phyloP scores from a whole-genome alignment of 1,284 basidiomycete species.

The Ganoderma resinaceum region DNA sequence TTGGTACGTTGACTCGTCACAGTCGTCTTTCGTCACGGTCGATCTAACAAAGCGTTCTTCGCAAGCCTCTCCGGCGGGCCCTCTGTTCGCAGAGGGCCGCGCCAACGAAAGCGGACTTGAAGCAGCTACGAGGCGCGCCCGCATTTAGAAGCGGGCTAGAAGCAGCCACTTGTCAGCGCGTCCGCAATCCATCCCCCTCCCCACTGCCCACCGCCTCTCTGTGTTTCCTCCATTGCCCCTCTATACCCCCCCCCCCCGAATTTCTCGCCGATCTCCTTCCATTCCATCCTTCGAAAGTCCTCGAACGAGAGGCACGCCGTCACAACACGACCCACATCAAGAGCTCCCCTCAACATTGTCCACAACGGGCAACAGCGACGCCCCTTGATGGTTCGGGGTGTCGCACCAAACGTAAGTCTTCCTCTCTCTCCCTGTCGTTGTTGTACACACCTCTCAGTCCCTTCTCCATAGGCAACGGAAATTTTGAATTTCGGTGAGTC shows the following conservation, averaged over 20 bases:
- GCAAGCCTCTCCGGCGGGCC: not conserved
- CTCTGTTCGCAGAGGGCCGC: too few species aligned
- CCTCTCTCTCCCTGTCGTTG: not conserved
- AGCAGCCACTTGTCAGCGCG: not conserved
- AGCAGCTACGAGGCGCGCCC: not conserved
- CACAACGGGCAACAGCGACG: slow-evolving; percentile 9
- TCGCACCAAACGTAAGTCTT: not conserved
- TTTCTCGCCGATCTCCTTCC: not conserved
- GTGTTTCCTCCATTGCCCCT: not conserved
- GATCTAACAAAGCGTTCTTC: not conserved
- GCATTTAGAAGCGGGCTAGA: not conserved
- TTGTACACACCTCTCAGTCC: not conserved
- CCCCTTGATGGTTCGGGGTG: not conserved
- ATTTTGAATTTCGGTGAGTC: not conserved
- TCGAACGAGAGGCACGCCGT: not conserved
- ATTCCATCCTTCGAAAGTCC: too few species aligned
- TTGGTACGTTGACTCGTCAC: not conserved
- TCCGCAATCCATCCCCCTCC: not conserved
- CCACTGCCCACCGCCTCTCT: not conserved
- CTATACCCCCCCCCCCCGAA: not conserved
- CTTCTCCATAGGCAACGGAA: not conserved
- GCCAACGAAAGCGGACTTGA: not conserved
- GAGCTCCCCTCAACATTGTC: too few species aligned
- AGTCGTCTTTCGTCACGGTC: not conserved
- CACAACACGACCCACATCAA: slow-evolving; percentile 1